Evolutionary conservation across 768 basidiomycete species (phyloP), one percentile per base, ranked within the genome.

Genomic region (Pulveroboletus ravenelii): DNA sequence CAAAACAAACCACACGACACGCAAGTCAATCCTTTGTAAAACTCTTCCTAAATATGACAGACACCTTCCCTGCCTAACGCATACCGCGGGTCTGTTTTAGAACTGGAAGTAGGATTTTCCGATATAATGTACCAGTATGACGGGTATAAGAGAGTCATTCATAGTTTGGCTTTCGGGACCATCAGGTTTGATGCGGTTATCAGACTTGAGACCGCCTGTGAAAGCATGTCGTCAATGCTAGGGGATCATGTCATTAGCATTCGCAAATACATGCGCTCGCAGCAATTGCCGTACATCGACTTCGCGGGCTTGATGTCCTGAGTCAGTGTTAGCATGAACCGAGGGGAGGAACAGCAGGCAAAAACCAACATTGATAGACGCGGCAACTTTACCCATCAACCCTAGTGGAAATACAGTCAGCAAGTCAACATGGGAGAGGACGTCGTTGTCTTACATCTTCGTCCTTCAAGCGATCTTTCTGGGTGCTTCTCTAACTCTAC

Each of bases 231-330:
- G 45, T 94, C 91, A 44, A 95, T 81, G 65, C 87, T 89, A 49
- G 1, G 39, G 37, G 6, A 20, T 41, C 15, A 13, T n/a, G 32
- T 52, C 23, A 47, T 60, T n/a, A 64, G 39, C 25, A 50, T 41
- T 31, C 34, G 20, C 43, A 6, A 6, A 47, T 43, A 58, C 8
- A 40, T 10, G 31, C 41, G 20, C 27, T 40, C 25, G 48, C 45
- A 37, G 18, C 17, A 31, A 17, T 36, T 20, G n/a, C 20, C 83
- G 66, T 58, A 88, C 87, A 94, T 94, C 51, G 80, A 79, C 65
- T 85, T 87, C 5, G 92, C 93, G 1, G 90, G 84, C 63, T 89
- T 86, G 63, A 94, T 81, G 39, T 91, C 87, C 80, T 82, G 46
- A 9, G 17, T 36, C 10, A 10, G 18, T 29, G 41, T 57, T 23